Base-by-base conservation (phyloP, 179 eudicot species). In the Heliamphora pulchella region DNA sequence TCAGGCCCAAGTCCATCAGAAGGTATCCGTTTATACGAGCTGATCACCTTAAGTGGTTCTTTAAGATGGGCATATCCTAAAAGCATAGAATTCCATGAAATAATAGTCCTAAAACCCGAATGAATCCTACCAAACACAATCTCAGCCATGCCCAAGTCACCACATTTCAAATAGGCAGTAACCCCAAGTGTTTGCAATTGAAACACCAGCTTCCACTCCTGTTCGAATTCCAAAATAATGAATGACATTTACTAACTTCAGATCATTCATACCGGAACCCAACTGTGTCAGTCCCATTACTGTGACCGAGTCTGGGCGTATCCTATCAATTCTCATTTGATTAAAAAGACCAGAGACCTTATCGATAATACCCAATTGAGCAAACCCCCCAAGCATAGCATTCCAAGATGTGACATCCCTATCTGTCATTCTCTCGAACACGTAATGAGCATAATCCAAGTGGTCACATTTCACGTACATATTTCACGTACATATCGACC, bases 341-440 rank as follows among this genome's bases (percentile, higher is more conserved):
- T 57, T 71, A 74, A 89, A 88, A 73, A 89, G 85, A 43, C 20
- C 15, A 10, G 64, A 71, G 74, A 85, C 90, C 18, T 83, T 78
- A 77, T 84, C 88, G 51, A 84, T 77, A 53, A 10, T 11, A 80
- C 89, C 90, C 80, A 80, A 48, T n/a, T 77, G 88, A 82, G 84
- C 84, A 81, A 85, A 87, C 20, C 94, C 97, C 82, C 86, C 48
- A 69, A 92, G 48, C 81, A 92, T 83, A 0, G 87, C 88, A 76
- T 89, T 92, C 94, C 94, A 92, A 77, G 88, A 71, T 55, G 90
- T 87, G 47, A 85, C 83, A 81, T 92, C 97, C 61, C 91, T 87
- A 4, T 66, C 82, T 79, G 88, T 80, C 90, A 91, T 85, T 83
- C 77, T 53, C 11, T 87, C 93, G 66, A 92, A 92, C 89, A 92